Percentiles rank a stretch among this genome's conserved stretches.
Conservation (phyloP, 768 basidiomycete genomes). For the Trametes sanguinea region DNA sequence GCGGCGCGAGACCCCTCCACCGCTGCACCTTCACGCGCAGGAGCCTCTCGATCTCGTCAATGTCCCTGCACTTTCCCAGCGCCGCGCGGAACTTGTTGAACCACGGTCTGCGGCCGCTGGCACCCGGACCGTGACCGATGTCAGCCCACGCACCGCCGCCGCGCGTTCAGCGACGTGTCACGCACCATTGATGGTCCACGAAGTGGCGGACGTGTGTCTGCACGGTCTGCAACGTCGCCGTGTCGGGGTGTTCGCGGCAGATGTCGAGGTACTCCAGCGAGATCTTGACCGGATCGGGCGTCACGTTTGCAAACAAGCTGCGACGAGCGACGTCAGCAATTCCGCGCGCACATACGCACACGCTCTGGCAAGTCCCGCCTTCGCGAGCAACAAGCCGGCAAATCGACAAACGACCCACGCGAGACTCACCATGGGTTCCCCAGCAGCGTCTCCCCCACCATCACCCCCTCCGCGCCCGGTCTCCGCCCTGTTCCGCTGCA, state of each 20-base stretch:
- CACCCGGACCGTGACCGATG: no score
- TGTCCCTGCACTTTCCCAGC: slow-evolving; percentile 22
- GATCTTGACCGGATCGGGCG: slow-evolving; percentile 66
- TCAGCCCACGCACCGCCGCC: no score
- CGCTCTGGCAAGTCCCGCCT: background rate
- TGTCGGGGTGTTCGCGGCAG: slow-evolving; percentile 51
- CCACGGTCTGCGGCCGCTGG: slow-evolving; percentile 32
- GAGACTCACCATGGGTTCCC: slow-evolving; percentile 69
- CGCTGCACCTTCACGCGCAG: slow-evolving; percentile 26
- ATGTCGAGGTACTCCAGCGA: slow-evolving; percentile 70
- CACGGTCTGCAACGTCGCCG: slow-evolving; percentile 50
- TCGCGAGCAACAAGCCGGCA: no score
- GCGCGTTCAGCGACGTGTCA: background rate
- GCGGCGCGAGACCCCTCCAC: slow-evolving; percentile 27
- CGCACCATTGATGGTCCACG: slow-evolving; percentile 68
- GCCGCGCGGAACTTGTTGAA: slow-evolving; percentile 29
- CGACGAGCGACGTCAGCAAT: background rate
- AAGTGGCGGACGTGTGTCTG: slow-evolving; percentile 71
- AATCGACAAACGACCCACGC: no score
- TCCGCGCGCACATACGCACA: background rate
- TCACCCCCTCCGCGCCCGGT: slow-evolving; percentile 75
- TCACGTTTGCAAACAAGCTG: slow-evolving; percentile 57
- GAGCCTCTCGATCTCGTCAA: slow-evolving; percentile 29
- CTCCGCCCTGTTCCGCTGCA: slow-evolving; percentile 50
- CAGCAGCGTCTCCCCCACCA: slow-evolving; percentile 80